phyloP scores from a whole-genome alignment of 2,329 filamentous ascomycete genomes.

The Trichoderma atroviride region DNA sequence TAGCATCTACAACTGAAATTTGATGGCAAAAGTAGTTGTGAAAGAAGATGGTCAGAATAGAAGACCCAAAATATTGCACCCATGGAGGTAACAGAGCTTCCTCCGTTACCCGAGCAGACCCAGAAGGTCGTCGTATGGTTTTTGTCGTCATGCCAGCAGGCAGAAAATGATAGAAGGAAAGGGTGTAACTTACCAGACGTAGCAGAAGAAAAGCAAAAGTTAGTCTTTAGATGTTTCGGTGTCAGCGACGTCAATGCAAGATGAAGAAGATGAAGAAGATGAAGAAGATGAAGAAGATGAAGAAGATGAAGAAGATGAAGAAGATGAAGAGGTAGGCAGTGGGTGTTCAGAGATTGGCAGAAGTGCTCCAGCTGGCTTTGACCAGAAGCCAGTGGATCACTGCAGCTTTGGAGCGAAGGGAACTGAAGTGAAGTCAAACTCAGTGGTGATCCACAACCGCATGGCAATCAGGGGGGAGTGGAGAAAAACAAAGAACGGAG shows the following conservation, averaged over 20 bases:
- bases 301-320: neutral
- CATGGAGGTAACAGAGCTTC: neutral
- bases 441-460: neutral
- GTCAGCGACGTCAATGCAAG: neutral
- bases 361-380: neutral
- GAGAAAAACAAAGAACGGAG: neutral
- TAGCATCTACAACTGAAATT: neutral
- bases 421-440: neutral
- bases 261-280: neutral
- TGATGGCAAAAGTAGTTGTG: too few species aligned
- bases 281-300: too few species aligned
- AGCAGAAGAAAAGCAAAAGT: neutral
- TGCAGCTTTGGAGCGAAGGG: neutral
- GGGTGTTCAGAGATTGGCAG: too few species aligned
- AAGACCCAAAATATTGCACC: neutral
- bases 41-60: neutral
- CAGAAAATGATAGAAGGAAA: neutral
- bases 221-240: neutral
- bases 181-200: neutral
- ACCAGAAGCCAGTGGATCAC: neutral
- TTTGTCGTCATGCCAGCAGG: neutral
- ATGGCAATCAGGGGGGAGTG: neutral
- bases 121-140: neutral
- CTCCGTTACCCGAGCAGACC: neutral
- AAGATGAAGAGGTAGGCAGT: too few species aligned